phyloP scores from a whole-genome alignment of 2,329 filamentous ascomycete species.

The Colletotrichum camelliae region DNA sequence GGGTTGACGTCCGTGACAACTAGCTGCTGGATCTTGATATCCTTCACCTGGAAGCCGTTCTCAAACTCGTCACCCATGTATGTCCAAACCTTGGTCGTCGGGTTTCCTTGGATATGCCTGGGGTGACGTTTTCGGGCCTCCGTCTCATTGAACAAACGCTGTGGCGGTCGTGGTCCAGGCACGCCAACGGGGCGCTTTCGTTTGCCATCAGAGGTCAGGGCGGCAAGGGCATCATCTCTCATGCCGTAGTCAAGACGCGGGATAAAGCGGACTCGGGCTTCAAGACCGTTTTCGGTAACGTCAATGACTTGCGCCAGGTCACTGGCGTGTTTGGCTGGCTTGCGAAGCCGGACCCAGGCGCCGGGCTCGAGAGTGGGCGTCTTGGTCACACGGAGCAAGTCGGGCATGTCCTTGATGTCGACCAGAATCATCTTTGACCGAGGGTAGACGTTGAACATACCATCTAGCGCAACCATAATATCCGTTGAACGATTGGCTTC shows the following conservation, averaged over 20 bases:
- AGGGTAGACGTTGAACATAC: conserved; percentile 88
- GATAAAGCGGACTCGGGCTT: conserved; percentile 85
- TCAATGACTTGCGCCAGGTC: conserved; percentile 93
- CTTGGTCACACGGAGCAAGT: conserved; percentile 89
- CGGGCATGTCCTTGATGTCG: conserved; percentile 96
- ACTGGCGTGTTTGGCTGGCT: conserved; percentile 80
- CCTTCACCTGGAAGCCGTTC: conserved; percentile 92
- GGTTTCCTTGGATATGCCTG: conserved; percentile 66
- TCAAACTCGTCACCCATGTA: conserved; percentile 91
- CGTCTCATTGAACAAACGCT: conserved; percentile 88
- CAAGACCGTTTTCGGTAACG: conserved; percentile 90
- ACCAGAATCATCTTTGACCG: conserved; percentile 86
- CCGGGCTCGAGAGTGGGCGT: conserved; percentile 84
- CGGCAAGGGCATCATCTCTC: conserved; percentile 71
- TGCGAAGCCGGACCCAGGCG: conserved; percentile 88
- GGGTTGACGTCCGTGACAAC: conserved; percentile 91
- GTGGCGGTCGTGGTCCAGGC: conserved; percentile 76
- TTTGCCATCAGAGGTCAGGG: conserved; percentile 66
- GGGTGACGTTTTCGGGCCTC: conserved; percentile 91
- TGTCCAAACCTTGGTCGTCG: conserved; percentile 79
- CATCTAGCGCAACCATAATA: conserved; percentile 81
- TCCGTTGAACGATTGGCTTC: conserved; percentile 89
- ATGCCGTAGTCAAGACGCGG: conserved; percentile 91
- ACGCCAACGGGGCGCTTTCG: conserved; percentile 73
- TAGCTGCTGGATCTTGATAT: conserved; percentile 87